Base-by-base conservation (phyloP, 371 early-diverging fungal genomes). In the Cokeromyces recurvatus region DNA sequence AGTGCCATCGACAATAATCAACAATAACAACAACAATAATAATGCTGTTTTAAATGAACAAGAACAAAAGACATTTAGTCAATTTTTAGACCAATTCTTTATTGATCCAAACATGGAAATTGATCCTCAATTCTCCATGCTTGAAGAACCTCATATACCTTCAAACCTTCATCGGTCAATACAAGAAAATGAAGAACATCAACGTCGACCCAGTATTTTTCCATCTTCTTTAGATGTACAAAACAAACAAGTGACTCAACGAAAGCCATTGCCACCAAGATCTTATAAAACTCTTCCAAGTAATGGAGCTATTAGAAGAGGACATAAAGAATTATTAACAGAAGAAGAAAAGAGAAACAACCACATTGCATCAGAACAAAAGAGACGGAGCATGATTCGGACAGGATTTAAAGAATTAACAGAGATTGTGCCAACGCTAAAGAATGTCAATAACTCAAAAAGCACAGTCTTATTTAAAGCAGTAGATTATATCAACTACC, bases 351-450 rank as follows among this genome's bases (percentile, higher is more conserved):
- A 92, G 65, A 76, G 87, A 46, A 84, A 84, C 15, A 91, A 91
- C 58, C 92, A 91, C 66, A 89, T 92, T 58, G 88, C 86, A 3
- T 86, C 87, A 17, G 93, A 92, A 55, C 88, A 92, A 64, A 86
- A 89, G 60, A 82, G 93, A 31, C 82, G 93, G 16, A 83, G 85
- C 44, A 89, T 85, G 61, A 92, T 92, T 54, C 75, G 89, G 20
- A 64, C 74, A 32, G 91, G 90, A 4, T 90, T 90, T 61, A 86
- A 86, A 46, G 80, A 84, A 49, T 70, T 92, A 41, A 83, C 84
- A 23, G 81, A 82, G 37, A 71, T 91, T 44, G 89, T 91, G 19
- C 94, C 94, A 34, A 79, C 82, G 3, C 62, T 90, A 79, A 34
- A 64, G 38, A 70, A 70, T 14, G 57, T 68, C 40, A 74, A 72